Base-by-base conservation (phyloP, 306 rosid species). In the Sophora flavescens region DNA sequence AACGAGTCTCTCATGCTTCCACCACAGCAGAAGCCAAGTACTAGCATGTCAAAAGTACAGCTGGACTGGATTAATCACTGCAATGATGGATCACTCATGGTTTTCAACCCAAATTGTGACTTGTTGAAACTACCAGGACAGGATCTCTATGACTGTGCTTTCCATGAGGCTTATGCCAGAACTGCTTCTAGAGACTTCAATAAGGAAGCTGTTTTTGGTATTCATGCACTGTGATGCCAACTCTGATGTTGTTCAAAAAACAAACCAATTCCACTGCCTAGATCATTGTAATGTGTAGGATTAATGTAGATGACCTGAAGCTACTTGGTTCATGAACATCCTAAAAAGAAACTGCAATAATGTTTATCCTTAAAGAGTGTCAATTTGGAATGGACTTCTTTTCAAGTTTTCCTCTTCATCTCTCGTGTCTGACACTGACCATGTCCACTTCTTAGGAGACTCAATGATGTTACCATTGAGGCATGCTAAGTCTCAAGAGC, bases 161-260 rank as follows among this genome's bases (percentile, higher is more conserved):
- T 69, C 12, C 88, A 83, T 81, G 91, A 90, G 70, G 86, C 91
- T 82, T 87, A 66, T 56, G 42, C 88, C 58, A 68, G 82, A 22
- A 48, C 76, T 47, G 79, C 84, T 57, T 71, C 87, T 63, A 88
- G 61, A 76, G 94, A 84, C 80, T 81, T 78, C 85, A 84, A 86
- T 69, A 75, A 85, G 72, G 74, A 75, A 68, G 83, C 65, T 54
- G 78, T 30, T 44, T 54, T 58, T 64, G 82, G 83, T 35, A 79
- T 72, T 78, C 72, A 70, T 84, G 83, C 83, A 66, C 72, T 75
- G 60, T 76, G 66, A 78, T 75, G 47, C 71, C 58, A 78, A 63
- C 68, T 71, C 52, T 54, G 79, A 62, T 66, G 57, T 77, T 84
- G 80, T 85, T 85, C 18, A 48, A 7, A 7, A 58, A 41, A 36